These are phyloP conservation scores for Madurella fahalii DNA, from an alignment of 2,329 filamentous ascomycete genomes.

Conservation along the genomic window DNA sequence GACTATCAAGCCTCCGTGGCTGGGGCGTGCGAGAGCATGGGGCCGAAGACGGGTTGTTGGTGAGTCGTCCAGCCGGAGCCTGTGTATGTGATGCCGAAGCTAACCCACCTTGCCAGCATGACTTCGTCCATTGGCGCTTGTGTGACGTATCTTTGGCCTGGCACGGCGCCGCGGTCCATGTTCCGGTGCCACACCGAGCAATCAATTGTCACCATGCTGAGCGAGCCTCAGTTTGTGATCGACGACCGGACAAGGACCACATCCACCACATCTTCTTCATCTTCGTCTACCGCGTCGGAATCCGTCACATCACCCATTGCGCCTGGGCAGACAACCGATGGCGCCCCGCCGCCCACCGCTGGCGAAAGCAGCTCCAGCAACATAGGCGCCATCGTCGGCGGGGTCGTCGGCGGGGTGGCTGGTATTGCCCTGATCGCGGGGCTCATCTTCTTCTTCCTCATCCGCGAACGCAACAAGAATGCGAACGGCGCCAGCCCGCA, in stretches of 20 bases:
- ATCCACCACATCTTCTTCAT: slow-evolving; percentile 6
- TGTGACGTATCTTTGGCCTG: slow-evolving; percentile 37
- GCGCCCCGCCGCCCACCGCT: background rate
- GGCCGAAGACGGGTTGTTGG: slow-evolving; percentile 35
- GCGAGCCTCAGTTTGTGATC: slow-evolving; percentile 33
- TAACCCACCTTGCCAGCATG: slow-evolving; percentile 5
- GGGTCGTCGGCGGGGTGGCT: slow-evolving; percentile 30
- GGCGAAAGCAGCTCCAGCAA: slow-evolving; percentile 15
- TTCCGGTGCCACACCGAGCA: slow-evolving; percentile 32
- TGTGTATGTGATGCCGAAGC: background rate
- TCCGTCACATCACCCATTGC: background rate
- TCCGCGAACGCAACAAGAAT: slow-evolving; percentile 25
- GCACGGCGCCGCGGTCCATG: slow-evolving; percentile 32
- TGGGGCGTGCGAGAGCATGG: slow-evolving; percentile 29
- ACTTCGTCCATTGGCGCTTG: slow-evolving; percentile 28
- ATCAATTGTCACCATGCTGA: slow-evolving; percentile 32
- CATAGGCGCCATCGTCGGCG: slow-evolving; percentile 30
- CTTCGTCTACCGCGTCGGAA: slow-evolving; percentile 2
- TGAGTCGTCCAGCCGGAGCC: slow-evolving; percentile 22
- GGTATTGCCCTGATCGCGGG: slow-evolving; percentile 26
- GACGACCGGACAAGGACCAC: slow-evolving; percentile 29
- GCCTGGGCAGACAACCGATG: background rate
- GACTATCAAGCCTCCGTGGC: slow-evolving; percentile 31
- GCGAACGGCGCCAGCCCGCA: slow-evolving; percentile 16
- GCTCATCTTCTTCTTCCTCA: slow-evolving; percentile 23